Percentiles rank a stretch among this genome's conserved stretches.
Conservation (phyloP, 2,329 filamentous ascomycete species). For the Zymoseptoria crescenta region DNA sequence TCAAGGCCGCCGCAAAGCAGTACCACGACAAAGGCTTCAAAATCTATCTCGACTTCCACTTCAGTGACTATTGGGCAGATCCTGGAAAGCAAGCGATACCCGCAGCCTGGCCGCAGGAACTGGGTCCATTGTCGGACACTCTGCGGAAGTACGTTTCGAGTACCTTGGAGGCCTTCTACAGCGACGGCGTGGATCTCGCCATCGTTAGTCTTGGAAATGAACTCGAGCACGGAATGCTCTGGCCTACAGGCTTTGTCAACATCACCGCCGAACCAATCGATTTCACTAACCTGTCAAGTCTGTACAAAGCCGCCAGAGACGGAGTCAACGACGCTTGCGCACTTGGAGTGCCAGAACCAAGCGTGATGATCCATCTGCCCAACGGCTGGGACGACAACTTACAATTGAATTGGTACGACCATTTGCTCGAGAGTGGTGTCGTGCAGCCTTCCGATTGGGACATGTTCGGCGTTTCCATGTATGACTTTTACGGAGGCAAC, state of each 20-base stretch:
- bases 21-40: constrained; percentile 31
- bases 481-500: constrained; percentile 28
- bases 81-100: constrained; percentile 30
- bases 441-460: constrained; percentile 26
- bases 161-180: constrained; percentile 34
- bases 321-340: constrained; percentile 28
- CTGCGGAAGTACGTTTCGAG: constrained; percentile 30
- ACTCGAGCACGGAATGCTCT: constrained; percentile 33
- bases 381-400: constrained; percentile 28
- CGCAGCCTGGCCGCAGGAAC: constrained; percentile 29
- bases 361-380: constrained; percentile 32
- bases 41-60: constrained; percentile 32
- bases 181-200: constrained; percentile 33
- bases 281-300: constrained; percentile 29
- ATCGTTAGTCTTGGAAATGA: constrained; percentile 38
- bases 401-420: constrained; percentile 27
- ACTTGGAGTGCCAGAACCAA: constrained; percentile 24
- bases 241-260: constrained; percentile 29
- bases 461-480: constrained; percentile 24
- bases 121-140: constrained; percentile 24
- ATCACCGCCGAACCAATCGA: constrained; percentile 31
- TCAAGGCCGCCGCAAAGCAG: constrained; percentile 27
- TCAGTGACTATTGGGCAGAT: constrained; percentile 32
- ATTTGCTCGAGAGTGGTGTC: constrained; percentile 23
- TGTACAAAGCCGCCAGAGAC: constrained; percentile 25